Percentiles rank a stretch among this genome's conserved stretches.
These are phyloP conservation scores for Pyrus hybrid DNA, from an alignment of 331 rosid genomes.

Conservation along the genomic window DNA sequence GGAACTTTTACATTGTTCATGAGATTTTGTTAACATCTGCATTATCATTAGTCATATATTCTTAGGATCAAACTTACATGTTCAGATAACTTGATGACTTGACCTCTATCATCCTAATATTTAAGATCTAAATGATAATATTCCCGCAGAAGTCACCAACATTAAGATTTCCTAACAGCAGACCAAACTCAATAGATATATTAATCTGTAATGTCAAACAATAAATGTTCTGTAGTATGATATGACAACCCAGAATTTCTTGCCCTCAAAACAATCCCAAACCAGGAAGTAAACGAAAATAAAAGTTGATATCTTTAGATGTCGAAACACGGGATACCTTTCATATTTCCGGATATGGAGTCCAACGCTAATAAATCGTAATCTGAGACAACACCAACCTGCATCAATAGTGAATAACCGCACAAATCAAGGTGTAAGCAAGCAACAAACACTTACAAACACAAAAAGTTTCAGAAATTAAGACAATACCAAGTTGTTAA, in stretches of 20 bases:
- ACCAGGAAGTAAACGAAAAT: not conserved
- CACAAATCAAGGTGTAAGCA: conserved; percentile 5
- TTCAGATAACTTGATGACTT: not conserved
- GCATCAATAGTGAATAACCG: not conserved
- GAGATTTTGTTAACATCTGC: not conserved
- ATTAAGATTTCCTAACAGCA: not conserved
- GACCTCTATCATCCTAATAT: not conserved
- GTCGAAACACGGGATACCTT: not conserved
- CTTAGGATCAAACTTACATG: not conserved
- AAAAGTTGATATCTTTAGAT: not conserved
- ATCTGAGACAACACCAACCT: conserved; percentile 97
- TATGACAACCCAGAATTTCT: not conserved
- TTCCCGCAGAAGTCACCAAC: not conserved
- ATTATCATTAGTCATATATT: not conserved
- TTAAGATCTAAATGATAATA: not conserved
- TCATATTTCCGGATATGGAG: conserved; percentile 66
- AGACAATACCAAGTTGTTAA: not conserved
- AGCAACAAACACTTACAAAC: conserved; percentile 4
- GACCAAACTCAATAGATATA: not conserved
- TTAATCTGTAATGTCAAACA: not conserved
- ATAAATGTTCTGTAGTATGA: not conserved
- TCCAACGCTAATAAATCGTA: conserved; percentile 83
- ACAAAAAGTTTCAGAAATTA: not conserved
- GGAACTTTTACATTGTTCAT: not conserved
- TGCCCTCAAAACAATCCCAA: not conserved